A percentile compares a stretch with the other conserved stretches of the same genome.
phyloP scores from a whole-genome alignment of 2,329 filamentous ascomycete species.

The Arthrobotrys sinensis region DNA sequence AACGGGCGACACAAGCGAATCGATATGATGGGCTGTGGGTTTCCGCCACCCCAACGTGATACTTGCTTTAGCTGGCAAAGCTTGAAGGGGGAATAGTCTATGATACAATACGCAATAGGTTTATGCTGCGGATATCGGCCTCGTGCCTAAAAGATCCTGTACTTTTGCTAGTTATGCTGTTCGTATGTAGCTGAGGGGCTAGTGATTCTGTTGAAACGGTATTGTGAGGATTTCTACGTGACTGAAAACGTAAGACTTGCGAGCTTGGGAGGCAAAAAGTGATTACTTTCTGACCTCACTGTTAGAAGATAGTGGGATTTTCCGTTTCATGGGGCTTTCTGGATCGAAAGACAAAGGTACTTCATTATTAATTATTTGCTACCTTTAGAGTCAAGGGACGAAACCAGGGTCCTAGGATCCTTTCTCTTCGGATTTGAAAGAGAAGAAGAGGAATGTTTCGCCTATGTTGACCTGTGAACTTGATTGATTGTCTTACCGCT shows the following conservation, averaged over 20 bases:
- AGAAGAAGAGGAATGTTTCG: constrained; percentile 27
- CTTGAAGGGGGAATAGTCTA: too few species aligned
- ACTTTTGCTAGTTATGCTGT: too few species aligned
- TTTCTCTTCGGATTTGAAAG: constrained; percentile 3
- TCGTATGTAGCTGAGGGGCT: too few species aligned
- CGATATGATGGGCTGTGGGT: constrained; percentile 8
- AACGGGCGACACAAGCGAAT: constrained; percentile 24
- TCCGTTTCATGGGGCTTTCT: constrained; percentile 13
- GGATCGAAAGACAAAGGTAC: too few species aligned
- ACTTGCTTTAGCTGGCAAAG: too few species aligned
- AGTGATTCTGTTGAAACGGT: too few species aligned
- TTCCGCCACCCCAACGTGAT: constrained; percentile 6
- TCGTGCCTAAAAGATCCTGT: too few species aligned
- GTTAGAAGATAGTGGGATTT: constrained; percentile 5
- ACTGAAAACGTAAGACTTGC: not conserved
- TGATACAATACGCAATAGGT: too few species aligned
- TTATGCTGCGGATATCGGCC: too few species aligned
- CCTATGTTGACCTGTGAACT: constrained; percentile 25
- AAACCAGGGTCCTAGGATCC: constrained; percentile 17
- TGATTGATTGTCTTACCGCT: constrained; percentile 24
- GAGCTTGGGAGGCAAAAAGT: not conserved
- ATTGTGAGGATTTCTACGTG: too few species aligned
- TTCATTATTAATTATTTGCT: constrained; percentile 3
- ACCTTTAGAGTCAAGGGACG: not conserved
- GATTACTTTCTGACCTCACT: constrained; percentile 17